Conservation (phyloP, 148 eudicot species). For the Camellia sinensis region DNA sequence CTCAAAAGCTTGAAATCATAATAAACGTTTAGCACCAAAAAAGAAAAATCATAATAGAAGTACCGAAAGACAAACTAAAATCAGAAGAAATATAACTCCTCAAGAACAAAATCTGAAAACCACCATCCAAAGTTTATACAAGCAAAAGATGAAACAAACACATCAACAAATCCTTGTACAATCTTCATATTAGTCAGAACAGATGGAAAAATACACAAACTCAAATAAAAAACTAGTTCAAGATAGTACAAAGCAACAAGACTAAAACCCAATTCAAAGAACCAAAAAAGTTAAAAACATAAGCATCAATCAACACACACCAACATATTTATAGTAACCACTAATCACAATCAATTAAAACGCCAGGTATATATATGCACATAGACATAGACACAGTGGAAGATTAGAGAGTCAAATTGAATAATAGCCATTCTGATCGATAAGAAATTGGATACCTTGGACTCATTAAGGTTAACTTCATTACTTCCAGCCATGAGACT, state of each 20-base stretch:
- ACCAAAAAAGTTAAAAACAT: neutral
- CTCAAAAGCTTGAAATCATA: no score
- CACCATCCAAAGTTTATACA: neutral
- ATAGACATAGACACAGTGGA: neutral
- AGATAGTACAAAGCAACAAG: neutral
- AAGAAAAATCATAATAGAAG: neutral
- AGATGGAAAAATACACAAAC: neutral
- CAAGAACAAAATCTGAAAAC: neutral
- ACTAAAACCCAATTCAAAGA: neutral
- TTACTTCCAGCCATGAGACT: slow-evolving; percentile 38
- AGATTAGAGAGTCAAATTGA: neutral
- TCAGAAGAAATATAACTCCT: neutral
- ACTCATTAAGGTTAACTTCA: slow-evolving; percentile 39
- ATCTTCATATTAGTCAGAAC: neutral
- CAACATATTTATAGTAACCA: no score
- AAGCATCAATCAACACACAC: neutral
- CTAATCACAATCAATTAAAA: neutral
- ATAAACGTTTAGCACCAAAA: no score
- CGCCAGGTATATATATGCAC: neutral
- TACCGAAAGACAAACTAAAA: neutral
- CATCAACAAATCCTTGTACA: neutral
- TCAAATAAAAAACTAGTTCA: neutral
- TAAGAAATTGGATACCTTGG: slow-evolving; percentile 25
- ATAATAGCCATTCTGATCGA: neutral
- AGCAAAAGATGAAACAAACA: neutral